Base-by-base conservation (phyloP, 805 yeast genomes). In the Nakazawaea holstii region DNA sequence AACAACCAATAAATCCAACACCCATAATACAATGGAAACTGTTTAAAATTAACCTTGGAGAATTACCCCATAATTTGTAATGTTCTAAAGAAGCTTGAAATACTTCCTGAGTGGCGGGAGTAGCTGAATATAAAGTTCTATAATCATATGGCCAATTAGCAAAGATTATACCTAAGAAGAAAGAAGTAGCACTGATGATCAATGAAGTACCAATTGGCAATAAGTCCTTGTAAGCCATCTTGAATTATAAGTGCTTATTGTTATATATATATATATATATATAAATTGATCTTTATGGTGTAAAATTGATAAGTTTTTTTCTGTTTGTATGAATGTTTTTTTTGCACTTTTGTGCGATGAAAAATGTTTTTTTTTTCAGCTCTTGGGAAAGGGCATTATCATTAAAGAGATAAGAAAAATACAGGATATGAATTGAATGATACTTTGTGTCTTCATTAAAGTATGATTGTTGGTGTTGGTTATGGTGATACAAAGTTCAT, bases 91-190 rank as follows among this genome's bases (percentile, higher is more conserved):
- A 83, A 13, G 62, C 68, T 8, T 68, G 78, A 55, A 84, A 82
- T 41, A 77, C 78, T n/a, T 60, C 73, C 17, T 69, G 74, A 2
- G 79, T 71, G 7, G 75, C 71, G 14, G 62, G 58, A 9, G 17
- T n/a, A 13, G 59, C 59, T n/a, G 74, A 56, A 28, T 70, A 68
- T 45, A 94, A 70, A 17, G 95, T 77, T 54, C 74, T 69, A 65
- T 77, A 78, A 60, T 89, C 96, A 58, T 91, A 94, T 1, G 95
- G 85, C 72, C 83, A 79, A 65, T 89, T 88, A 40, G 85, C 76
- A 61, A 79, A 86, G 41, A 89, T 61, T 24, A 84, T 78, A 29
- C 99, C 99, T 49, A 92, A 72, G 11, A 84, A 76, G 66, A 91
- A 92, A 28, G 90, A 82, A 15, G 86, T 70, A 30, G 94, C 66